Percentiles rank a stretch among this genome's conserved stretches.
Conservation (phyloP, 305 asterid species). For the Fraxinus paxiana region DNA sequence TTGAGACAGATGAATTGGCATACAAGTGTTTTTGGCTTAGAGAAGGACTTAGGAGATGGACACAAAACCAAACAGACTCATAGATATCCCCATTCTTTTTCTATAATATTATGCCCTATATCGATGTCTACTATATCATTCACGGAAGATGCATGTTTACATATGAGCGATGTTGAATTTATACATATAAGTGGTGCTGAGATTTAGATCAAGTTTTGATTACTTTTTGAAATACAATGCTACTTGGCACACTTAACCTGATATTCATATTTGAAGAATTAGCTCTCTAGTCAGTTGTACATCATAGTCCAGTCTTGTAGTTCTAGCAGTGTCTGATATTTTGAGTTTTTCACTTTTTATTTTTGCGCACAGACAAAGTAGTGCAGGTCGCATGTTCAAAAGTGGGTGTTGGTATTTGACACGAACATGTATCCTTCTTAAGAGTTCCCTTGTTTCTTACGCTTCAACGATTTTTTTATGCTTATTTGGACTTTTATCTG, state of each 20-base stretch:
- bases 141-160: background rate
- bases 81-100: background rate
- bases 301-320: background rate
- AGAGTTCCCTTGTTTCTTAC: constrained; percentile 50
- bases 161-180: background rate
- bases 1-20: background rate
- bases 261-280: background rate
- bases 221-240: background rate
- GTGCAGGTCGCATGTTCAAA: background rate
- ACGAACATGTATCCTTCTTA: background rate
- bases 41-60: background rate
- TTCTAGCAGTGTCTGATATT: background rate
- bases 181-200: background rate
- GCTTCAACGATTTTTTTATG: background rate
- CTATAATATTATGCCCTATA: background rate
- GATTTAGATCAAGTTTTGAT: background rate
- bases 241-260: background rate
- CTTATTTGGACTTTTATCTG: constrained; percentile 6
- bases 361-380: background rate
- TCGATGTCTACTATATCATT: background rate
- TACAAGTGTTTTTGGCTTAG: background rate
- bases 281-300: background rate
- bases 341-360: background rate
- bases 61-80: background rate
- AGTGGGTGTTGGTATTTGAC: background rate